Conservation (phyloP, 2,329 filamentous ascomycete genomes). For the Penicillium psychrosexuale region DNA sequence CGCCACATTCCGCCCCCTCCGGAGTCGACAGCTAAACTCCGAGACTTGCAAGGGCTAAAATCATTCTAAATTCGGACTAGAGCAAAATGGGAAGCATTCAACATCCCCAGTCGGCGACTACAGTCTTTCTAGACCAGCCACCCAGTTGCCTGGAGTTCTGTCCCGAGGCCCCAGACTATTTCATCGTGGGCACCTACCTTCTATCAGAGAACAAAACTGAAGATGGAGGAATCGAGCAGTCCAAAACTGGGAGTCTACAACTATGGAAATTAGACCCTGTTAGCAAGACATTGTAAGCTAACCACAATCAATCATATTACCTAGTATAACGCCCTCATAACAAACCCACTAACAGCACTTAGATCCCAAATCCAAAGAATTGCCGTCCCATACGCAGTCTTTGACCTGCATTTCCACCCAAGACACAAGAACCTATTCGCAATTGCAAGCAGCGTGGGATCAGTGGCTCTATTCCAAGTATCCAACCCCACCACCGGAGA, state of each 20-base stretch:
- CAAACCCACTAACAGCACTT: constrained; percentile 13
- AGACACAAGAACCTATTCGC: constrained; percentile 59
- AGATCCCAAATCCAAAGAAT: constrained; percentile 60
- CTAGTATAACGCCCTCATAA: not conserved
- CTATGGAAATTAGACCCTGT: constrained; percentile 56
- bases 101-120: constrained; percentile 31
- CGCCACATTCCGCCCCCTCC: not conserved
- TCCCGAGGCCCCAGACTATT: constrained; percentile 54
- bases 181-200: constrained; percentile 82
- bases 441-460: constrained; percentile 70
- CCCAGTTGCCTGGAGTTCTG: constrained; percentile 48
- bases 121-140: constrained; percentile 41
- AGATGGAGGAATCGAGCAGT: constrained; percentile 48
- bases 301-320: not conserved
- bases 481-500: constrained; percentile 4
- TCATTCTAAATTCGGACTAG: not conserved
- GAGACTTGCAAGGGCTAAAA: not conserved
- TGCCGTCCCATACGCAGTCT: constrained; percentile 66
- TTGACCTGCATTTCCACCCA: constrained; percentile 80
- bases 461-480: constrained; percentile 38
- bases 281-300: constrained; percentile 30
- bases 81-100: constrained; percentile 21
- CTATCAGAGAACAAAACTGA: constrained; percentile 46
- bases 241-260: constrained; percentile 69
- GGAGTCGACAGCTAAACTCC: not conserved